Base-by-base conservation (phyloP, 306 rosid genomes). In the Arachis stenosperma region DNA sequence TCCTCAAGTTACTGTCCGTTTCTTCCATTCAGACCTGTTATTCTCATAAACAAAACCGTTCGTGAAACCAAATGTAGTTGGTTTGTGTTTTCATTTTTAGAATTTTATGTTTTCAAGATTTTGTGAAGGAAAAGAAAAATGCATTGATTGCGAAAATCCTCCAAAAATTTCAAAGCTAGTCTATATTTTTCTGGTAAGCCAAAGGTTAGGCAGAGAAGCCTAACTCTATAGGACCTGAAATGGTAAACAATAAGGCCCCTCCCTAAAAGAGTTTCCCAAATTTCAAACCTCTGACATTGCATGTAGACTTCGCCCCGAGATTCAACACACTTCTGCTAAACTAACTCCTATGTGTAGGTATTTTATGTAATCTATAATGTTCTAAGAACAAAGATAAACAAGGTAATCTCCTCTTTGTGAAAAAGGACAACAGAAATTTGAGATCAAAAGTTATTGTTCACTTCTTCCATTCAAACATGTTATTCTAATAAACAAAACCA, bases 341-440 rank as follows among this genome's bases (percentile, higher is more conserved):
- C 37, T 33, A 33, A 33, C 37, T 33, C 4, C 37, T 33, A 33
- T 33, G 37, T 2, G 37, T 33, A 33, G 4, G 4, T 33, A 33
- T 33, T 33, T 4, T 33, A 33, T 33, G 37, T 33, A 33, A 33
- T 33, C 4, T 33, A 2, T 33, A 4, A 33, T 33, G 37, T 2
- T 33, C 63, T 2, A 7, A 74, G 13, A 74, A 52, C 36, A 62
- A 40, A 62, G n/a, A 8, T 13, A 58, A 61, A 13, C 66, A 61
- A 6, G 66, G 22, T 17, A 39, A 39, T 39, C 22, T 48, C 5
- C 53, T 48, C 53, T 11, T 9, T 48, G 11, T 3, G 4, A 4
- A 10, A 10, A 2, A 10, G 53, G 13, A 48, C 50, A 14, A 10
- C n/a, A 48, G 14, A 48, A 9, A 48, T 13, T 51, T 51, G 27